Conservation (phyloP, 73 alveolate genomes). For the Paramecium caudatum region DNA sequence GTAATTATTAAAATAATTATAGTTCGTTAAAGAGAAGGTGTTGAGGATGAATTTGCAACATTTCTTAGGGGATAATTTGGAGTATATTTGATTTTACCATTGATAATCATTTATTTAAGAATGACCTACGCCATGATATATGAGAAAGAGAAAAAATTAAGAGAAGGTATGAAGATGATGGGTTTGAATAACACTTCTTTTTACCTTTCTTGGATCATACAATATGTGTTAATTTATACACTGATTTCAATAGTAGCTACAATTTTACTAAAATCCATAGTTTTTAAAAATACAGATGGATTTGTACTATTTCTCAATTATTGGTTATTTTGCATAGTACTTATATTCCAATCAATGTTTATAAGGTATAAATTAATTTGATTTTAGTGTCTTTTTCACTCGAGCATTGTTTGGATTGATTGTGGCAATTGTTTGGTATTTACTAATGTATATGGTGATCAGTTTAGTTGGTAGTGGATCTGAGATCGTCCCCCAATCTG, state of each 20-base stretch:
- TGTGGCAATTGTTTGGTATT: constrained; percentile 85
- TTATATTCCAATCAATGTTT: constrained; percentile 83
- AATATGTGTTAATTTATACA: constrained; percentile 86
- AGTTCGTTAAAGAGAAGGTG: constrained; percentile 66
- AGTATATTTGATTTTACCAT: constrained; percentile 66
- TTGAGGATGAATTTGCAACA: constrained; percentile 64
- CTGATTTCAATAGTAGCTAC: constrained; percentile 86
- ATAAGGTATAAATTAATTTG: constrained; percentile 41
- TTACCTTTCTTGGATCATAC: constrained; percentile 93
- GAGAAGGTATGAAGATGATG: constrained; percentile 99
- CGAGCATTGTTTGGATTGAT: constrained; percentile 88
- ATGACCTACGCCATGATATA: constrained; percentile 75
- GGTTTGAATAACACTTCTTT: constrained; percentile 93
- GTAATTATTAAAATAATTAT: background rate
- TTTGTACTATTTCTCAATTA: constrained; percentile 84
- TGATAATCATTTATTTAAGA: constrained; percentile 73
- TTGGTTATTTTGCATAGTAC: constrained; percentile 84
- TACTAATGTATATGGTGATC: constrained; percentile 83
- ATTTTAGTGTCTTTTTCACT: constrained; percentile 87
- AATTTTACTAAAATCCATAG: constrained; percentile 76
- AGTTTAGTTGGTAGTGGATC: constrained; percentile 81
- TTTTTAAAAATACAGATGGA: constrained; percentile 80
- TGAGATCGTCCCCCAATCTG: constrained; percentile 52
- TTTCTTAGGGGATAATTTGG: constrained; percentile 66
- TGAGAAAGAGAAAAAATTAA: constrained; percentile 95